Percentiles rank a stretch among this genome's conserved stretches.
Evolutionary conservation across 768 basidiomycete genomes (phyloP).

Genomic region (Cystobasidium onofrii): DNA sequence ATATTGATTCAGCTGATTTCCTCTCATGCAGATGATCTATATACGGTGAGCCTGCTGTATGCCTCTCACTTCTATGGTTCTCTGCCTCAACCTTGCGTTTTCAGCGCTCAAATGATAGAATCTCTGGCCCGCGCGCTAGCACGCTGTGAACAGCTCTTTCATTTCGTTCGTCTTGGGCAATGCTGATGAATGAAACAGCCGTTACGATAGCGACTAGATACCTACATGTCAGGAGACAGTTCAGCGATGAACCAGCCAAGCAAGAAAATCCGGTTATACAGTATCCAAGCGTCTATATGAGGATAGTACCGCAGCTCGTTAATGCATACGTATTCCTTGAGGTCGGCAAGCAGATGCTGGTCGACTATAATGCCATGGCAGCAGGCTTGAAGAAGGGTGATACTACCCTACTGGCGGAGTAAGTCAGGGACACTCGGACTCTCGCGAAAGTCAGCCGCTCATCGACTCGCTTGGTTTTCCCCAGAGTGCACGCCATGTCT

Average conservation of each 20-base stretch:
- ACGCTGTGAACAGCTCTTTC: no score
- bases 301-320: slow-evolving; percentile 62
- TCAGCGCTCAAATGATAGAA: slow-evolving; percentile 52
- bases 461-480: background rate
- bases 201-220: slow-evolving; percentile 64
- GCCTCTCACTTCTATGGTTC: background rate
- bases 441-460: background rate
- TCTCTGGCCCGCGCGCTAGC: slow-evolving; percentile 59
- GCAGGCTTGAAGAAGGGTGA: background rate
- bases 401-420: background rate
- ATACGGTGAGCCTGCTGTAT: background rate
- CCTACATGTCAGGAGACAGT: slow-evolving; percentile 63
- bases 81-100: no score
- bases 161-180: no score
- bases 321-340: slow-evolving; percentile 63
- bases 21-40: slow-evolving; percentile 17
- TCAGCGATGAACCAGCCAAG: slow-evolving; percentile 45
- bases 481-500: background rate
- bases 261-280: slow-evolving; percentile 60
- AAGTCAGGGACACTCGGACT: background rate
- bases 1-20: no score
- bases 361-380: slow-evolving; percentile 34
- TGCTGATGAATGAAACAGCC: slow-evolving; percentile 44
- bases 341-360: slow-evolving; percentile 57
- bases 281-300: slow-evolving; percentile 66